A percentile compares a stretch with the other conserved stretches of the same genome.
These are phyloP conservation scores for Nicotiana tomentosiformis DNA, from an alignment of 257 asterid species.

Conservation along the genomic window DNA sequence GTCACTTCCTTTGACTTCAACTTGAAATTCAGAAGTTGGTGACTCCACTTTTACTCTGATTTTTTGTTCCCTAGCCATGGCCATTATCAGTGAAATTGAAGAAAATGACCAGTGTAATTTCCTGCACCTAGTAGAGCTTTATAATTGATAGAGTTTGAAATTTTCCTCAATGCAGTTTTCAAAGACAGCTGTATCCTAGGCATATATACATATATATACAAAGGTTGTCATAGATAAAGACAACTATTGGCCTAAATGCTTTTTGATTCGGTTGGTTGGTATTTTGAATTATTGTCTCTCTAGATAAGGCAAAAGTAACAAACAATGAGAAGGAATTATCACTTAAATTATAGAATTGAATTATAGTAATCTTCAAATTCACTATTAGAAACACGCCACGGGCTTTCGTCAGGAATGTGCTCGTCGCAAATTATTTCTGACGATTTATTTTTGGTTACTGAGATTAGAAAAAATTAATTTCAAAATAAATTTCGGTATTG, in stretches of 20 bases:
- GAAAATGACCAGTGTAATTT: background rate
- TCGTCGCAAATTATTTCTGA: too few relatives aligned
- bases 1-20: constrained; percentile 16
- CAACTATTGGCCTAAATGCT: background rate
- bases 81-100: background rate
- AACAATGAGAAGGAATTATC: background rate
- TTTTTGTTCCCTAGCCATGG: background rate
- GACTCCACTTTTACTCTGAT: constrained; percentile 30
- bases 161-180: background rate
- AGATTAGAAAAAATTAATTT: too few relatives aligned
- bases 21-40: constrained; percentile 22
- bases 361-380: too few relatives aligned
- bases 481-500: too few relatives aligned
- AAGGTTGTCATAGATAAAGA: background rate
- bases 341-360: too few relatives aligned
- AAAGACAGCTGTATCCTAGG: constrained; percentile 8
- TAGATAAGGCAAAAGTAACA: background rate
- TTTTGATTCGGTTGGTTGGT: background rate
- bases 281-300: background rate
- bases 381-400: too few relatives aligned
- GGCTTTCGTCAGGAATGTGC: too few relatives aligned
- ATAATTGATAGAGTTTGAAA: background rate
- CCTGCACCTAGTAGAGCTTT: background rate
- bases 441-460: too few relatives aligned
- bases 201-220: background rate